A percentile compares a stretch with the other conserved stretches of the same genome.
Conservation (phyloP, 179 eudicot species). For the Sideroxylon spinosum region DNA sequence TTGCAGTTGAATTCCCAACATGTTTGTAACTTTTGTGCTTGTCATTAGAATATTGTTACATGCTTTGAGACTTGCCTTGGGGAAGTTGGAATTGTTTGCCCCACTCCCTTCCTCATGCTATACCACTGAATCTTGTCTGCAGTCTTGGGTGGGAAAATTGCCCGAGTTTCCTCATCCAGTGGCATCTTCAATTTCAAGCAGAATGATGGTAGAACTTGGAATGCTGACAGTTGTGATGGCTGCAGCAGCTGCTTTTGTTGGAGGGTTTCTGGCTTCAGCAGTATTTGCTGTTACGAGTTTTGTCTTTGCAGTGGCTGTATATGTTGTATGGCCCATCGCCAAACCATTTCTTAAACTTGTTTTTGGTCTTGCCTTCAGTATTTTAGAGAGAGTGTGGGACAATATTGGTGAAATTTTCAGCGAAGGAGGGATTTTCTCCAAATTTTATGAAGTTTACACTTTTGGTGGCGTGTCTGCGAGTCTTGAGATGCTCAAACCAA, state of each 20-base stretch:
- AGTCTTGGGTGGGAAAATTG: conserved; percentile 70
- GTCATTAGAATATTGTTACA: neutral
- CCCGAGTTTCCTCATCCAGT: conserved; percentile 75
- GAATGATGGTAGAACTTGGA: conserved; percentile 81
- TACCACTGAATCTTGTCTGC: conserved; percentile 26
- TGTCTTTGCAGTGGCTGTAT: conserved; percentile 47
- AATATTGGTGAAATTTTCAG: conserved; percentile 39
- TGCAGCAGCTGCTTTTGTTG: conserved; percentile 69
- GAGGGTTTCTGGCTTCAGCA: conserved; percentile 79
- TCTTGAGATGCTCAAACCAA: conserved; percentile 51
- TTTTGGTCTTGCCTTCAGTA: conserved; percentile 39
- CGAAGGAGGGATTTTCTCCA: conserved; percentile 59
- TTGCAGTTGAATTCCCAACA: neutral
- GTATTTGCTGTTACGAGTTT: conserved; percentile 73
- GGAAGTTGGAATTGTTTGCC: neutral
- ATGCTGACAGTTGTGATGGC: conserved; percentile 65
- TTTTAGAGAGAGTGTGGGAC: conserved; percentile 59
- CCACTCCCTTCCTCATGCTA: conserved; percentile 9
- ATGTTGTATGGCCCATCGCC: conserved; percentile 73
- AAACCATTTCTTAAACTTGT: conserved; percentile 53
- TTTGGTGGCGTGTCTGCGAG: conserved; percentile 64
- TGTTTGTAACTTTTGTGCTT: neutral
- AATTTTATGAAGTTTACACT: conserved; percentile 53
- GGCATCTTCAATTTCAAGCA: conserved; percentile 84
- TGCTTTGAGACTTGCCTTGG: neutral